Conservation (phyloP, 163 green algal genomes). For the Coccomyxa subellipsoidea region DNA sequence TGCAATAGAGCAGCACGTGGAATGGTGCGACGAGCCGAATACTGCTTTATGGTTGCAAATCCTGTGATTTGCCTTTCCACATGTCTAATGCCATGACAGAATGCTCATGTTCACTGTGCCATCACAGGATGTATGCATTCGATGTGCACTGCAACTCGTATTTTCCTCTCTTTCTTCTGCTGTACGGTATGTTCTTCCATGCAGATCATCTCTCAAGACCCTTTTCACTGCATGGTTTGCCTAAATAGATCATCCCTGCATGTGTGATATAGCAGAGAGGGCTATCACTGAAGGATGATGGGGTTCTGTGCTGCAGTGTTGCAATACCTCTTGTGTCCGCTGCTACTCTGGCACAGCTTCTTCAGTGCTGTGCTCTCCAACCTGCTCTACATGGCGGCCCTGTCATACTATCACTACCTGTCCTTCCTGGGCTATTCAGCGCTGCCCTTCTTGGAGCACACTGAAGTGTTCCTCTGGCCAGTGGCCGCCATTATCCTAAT, state of each 20-base stretch:
- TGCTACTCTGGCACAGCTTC: slow-evolving; percentile 72
- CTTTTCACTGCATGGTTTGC: too few relatives aligned
- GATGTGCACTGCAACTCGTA: slow-evolving; percentile 98
- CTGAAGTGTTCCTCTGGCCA: slow-evolving; percentile 89
- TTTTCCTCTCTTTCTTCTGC: slow-evolving; percentile 85
- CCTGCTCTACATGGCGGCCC: slow-evolving; percentile 69
- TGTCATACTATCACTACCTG: slow-evolving; percentile 93
- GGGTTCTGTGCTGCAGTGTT: slow-evolving; percentile 49
- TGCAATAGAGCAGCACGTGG: slow-evolving; percentile 81
- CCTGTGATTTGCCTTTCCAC: too few relatives aligned
- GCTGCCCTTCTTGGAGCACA: slow-evolving; percentile 81
- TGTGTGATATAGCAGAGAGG: too few relatives aligned
- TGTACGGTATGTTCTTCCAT: slow-evolving; percentile 66
- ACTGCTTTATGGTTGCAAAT: not conserved
- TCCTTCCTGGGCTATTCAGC: slow-evolving; percentile 94
- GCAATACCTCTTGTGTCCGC: slow-evolving; percentile 80
- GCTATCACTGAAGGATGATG: not conserved
- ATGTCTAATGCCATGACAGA: not conserved
- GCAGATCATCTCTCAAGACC: too few relatives aligned
- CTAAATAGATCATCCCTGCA: too few relatives aligned
- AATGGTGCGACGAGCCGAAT: slow-evolving; percentile 71
- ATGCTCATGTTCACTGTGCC: not conserved
- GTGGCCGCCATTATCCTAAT: slow-evolving; percentile 70
- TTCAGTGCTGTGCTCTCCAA: slow-evolving; percentile 65
- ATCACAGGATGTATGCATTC: slow-evolving; percentile 91